Conservation (phyloP, 2,329 filamentous ascomycete species). For the Colletotrichum musicola region DNA sequence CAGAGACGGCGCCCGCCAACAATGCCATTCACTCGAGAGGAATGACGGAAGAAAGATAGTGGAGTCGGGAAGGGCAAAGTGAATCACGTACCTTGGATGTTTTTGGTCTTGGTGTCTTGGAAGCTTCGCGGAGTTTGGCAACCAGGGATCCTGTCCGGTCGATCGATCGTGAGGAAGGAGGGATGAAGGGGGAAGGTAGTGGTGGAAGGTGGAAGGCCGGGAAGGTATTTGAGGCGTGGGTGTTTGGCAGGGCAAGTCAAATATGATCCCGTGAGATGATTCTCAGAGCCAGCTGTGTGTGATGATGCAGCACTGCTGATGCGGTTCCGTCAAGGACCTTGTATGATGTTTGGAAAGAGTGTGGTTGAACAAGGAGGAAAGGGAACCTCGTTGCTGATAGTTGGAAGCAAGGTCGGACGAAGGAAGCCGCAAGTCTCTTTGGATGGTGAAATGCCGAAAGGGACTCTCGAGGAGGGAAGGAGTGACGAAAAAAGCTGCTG, state of each 20-base stretch:
- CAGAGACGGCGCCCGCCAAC: constrained; percentile 18
- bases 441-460: constrained; percentile 30
- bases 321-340: constrained; percentile 43
- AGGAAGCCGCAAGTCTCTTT: constrained; percentile 33
- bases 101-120: constrained; percentile 27
- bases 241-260: constrained; percentile 21
- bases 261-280: constrained; percentile 34
- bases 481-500: constrained; percentile 37
- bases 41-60: constrained; percentile 23
- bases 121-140: constrained; percentile 28
- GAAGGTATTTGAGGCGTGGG: constrained; percentile 15
- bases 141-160: constrained; percentile 21
- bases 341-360: constrained; percentile 36
- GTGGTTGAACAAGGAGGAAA: constrained; percentile 42
- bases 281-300: constrained; percentile 40
- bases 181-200: neutral
- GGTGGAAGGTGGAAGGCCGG: neutral
- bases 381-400: constrained; percentile 27
- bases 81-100: constrained; percentile 28
- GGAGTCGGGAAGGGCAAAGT: neutral
- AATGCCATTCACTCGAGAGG: constrained; percentile 32
- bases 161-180: constrained; percentile 4
- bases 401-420: constrained; percentile 37
- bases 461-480: constrained; percentile 35
- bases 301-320: constrained; percentile 43